These are phyloP conservation scores for Rubroboletus satanas DNA, from an alignment of 768 basidiomycete species.

Conservation along the genomic window DNA sequence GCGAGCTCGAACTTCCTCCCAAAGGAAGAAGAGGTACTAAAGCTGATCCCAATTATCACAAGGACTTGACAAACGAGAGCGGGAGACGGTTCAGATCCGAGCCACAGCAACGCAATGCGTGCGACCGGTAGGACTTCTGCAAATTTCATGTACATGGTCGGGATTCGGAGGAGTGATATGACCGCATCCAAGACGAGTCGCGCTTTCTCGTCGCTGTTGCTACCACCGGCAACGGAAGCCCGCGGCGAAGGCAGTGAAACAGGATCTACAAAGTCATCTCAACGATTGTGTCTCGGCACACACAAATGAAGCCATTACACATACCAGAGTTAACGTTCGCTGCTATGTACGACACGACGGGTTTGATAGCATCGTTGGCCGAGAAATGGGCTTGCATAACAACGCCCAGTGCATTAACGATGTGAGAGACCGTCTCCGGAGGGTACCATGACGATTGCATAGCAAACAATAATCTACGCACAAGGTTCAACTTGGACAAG, in stretches of 20 bases:
- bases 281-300: not conserved
- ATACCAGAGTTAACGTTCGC: conserved; percentile 71
- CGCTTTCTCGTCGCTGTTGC: conserved; percentile 49
- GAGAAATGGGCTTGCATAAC: conserved; percentile 65
- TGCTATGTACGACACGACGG: conserved; percentile 79
- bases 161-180: conserved; percentile 55
- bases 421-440: conserved; percentile 40
- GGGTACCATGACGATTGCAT: conserved; percentile 78
- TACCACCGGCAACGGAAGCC: conserved; percentile 6
- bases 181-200: conserved; percentile 66
- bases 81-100: conserved; percentile 70
- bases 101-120: conserved; percentile 72
- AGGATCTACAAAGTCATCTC: not conserved
- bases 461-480: conserved; percentile 75
- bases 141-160: conserved; percentile 64
- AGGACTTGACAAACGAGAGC: conserved; percentile 58
- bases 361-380: conserved; percentile 75
- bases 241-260: conserved; percentile 8
- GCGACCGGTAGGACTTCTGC: conserved; percentile 70
- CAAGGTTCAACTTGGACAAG: conserved; percentile 64
- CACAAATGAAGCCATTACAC: conserved; percentile 13
- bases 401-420: conserved; percentile 59
- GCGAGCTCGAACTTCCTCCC: conserved; percentile 79
- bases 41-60: conserved; percentile 52
- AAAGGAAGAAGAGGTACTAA: conserved; percentile 58